Conservation (phyloP, 345 rosid genomes). For the Citrus unshiu region DNA sequence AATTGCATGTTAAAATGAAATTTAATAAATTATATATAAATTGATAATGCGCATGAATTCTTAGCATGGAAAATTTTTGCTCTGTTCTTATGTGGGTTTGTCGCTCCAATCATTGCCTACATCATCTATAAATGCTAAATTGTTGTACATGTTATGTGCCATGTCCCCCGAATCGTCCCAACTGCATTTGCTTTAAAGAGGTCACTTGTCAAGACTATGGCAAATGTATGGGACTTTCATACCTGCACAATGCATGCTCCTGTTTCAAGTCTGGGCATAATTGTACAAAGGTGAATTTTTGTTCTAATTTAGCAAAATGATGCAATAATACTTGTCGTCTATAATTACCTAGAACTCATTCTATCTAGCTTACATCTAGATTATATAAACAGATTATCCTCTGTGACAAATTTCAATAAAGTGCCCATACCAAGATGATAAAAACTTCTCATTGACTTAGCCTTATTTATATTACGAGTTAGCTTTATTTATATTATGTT, state of each 20-base stretch:
- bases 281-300: constrained; percentile 14
- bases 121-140: background rate
- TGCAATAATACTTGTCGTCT: constrained; percentile 15
- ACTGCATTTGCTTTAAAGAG: background rate
- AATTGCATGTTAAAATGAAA: no score
- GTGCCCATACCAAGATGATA: background rate
- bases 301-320: constrained; percentile 13
- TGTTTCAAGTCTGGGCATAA: constrained; percentile 1
- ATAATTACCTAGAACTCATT: background rate
- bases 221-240: constrained; percentile 7
- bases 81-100: constrained; percentile 19
- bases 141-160: constrained; percentile 6
- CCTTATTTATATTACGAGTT: no score
- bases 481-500: background rate
- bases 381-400: background rate
- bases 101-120: constrained; percentile 12
- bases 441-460: background rate
- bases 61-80: constrained; percentile 12
- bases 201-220: constrained; percentile 1
- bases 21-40: background rate
- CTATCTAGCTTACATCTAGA: background rate
- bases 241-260: background rate
- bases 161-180: background rate
- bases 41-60: background rate
- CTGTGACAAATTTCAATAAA: background rate